A percentile compares a stretch with the other conserved stretches of the same genome.
Conservation (phyloP, 2,329 filamentous ascomycete species). For the Corinectria fuckeliana region DNA sequence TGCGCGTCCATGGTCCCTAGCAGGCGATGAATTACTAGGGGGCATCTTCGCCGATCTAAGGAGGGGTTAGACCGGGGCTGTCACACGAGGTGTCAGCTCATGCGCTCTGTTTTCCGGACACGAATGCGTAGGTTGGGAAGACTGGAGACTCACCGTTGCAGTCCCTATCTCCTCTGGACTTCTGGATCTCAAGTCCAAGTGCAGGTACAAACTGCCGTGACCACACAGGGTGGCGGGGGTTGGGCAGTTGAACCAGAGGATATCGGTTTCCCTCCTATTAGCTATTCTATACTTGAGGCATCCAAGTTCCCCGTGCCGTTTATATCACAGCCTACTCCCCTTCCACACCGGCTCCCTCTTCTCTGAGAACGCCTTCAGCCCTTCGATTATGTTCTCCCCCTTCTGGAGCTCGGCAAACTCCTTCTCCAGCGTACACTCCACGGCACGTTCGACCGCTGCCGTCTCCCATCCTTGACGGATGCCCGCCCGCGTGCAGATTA, state of each 20-base stretch:
- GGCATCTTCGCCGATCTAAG: not conserved
- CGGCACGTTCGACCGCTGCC: constrained; percentile 63
- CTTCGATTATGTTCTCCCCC: constrained; percentile 74
- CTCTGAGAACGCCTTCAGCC: constrained; percentile 73
- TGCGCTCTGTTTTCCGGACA: not conserved
- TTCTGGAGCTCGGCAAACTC: constrained; percentile 64
- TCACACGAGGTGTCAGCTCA: not conserved
- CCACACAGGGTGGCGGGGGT: no score
- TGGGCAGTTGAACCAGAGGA: no score
- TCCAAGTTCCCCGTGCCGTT: not conserved
- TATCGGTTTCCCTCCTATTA: not conserved
- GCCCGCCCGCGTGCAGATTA: constrained; percentile 72
- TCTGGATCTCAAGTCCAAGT: no score
- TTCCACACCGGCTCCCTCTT: constrained; percentile 71
- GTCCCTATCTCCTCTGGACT: no score
- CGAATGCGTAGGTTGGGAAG: not conserved
- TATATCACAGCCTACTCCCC: constrained; percentile 44
- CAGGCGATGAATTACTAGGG: constrained; percentile 20
- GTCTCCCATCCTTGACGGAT: constrained; percentile 73
- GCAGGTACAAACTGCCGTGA: no score
- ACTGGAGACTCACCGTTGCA: no score
- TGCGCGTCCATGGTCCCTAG: not conserved
- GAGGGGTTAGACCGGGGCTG: not conserved
- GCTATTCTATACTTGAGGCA: not conserved
- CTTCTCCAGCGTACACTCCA: constrained; percentile 47